Conservation (phyloP, 257 asterid species). For the Linaria vulgaris region DNA sequence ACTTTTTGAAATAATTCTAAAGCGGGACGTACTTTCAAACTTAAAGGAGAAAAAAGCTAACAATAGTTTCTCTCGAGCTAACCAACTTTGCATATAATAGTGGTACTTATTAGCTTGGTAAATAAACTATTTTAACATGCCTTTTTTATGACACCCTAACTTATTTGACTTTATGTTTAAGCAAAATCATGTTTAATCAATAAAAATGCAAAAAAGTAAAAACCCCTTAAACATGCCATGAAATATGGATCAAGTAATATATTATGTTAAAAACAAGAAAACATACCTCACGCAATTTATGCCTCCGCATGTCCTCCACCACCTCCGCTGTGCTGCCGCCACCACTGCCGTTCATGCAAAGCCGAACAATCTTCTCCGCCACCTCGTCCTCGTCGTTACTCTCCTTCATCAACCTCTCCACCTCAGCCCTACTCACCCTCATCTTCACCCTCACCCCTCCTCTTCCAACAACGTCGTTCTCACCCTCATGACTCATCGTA, state of each 20-base stretch:
- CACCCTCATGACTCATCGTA: conserved; percentile 23
- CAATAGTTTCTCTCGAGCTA: too few relatives aligned
- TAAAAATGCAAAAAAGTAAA: background rate
- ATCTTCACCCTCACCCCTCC: conserved; percentile 55
- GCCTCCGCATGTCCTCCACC: conserved; percentile 24
- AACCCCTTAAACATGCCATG: too few relatives aligned
- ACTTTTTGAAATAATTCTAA: too few relatives aligned
- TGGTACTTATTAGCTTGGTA: too few relatives aligned
- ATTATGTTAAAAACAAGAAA: background rate
- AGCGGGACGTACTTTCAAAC: too few relatives aligned
- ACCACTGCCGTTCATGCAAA: conserved; percentile 39
- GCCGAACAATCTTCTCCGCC: conserved; percentile 59
- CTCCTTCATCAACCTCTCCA: conserved; percentile 75
- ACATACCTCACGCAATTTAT: conserved; percentile 65
- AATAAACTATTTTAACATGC: too few relatives aligned
- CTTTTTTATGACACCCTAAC: too few relatives aligned
- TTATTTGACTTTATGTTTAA: too few relatives aligned
- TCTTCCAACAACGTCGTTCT: background rate
- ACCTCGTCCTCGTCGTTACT: conserved; percentile 60
- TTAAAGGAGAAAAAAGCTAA: too few relatives aligned
- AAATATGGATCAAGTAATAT: conserved; percentile 7
- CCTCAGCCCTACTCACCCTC: conserved; percentile 67
- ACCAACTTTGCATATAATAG: too few relatives aligned
- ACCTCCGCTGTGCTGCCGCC: conserved; percentile 15
- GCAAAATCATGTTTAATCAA: too few relatives aligned